Conservation (phyloP, 2,329 filamentous ascomycete species). For the Diatrype stigma region DNA sequence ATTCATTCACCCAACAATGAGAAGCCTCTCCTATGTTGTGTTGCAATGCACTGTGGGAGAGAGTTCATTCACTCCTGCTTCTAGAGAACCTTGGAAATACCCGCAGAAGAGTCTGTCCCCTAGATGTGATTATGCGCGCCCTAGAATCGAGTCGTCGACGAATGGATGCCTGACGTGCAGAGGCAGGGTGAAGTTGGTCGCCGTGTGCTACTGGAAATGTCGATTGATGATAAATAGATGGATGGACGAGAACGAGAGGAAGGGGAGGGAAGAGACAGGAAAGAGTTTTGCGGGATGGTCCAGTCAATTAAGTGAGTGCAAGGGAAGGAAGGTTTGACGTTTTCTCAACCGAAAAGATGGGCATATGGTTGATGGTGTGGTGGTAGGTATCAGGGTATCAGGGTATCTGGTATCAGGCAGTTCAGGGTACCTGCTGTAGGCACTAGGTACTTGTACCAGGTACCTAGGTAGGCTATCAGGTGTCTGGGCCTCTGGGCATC, state of each 20-base stretch:
- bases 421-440: too few species aligned
- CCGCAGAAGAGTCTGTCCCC: too few species aligned
- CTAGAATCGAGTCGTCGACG: neutral
- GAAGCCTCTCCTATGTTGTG: neutral
- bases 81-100: neutral
- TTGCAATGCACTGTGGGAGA: neutral
- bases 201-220: neutral
- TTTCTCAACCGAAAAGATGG: too few species aligned
- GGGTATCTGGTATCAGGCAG: too few species aligned
- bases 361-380: too few species aligned
- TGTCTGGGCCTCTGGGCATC: too few species aligned
- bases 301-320: too few species aligned
- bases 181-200: neutral
- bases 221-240: neutral
- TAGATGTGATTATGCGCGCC: neutral
- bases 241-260: neutral
- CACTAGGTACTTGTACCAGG: too few species aligned
- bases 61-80: neutral
- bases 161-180: neutral
- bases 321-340: too few species aligned
- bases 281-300: too few species aligned
- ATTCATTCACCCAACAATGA: neutral
- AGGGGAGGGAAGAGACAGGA: neutral
- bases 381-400: too few species aligned
- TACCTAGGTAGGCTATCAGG: too few species aligned